A percentile compares a stretch with the other conserved stretches of the same genome.
Conservation (phyloP, 306 rosid genomes). For the Inga leiocalycina region DNA sequence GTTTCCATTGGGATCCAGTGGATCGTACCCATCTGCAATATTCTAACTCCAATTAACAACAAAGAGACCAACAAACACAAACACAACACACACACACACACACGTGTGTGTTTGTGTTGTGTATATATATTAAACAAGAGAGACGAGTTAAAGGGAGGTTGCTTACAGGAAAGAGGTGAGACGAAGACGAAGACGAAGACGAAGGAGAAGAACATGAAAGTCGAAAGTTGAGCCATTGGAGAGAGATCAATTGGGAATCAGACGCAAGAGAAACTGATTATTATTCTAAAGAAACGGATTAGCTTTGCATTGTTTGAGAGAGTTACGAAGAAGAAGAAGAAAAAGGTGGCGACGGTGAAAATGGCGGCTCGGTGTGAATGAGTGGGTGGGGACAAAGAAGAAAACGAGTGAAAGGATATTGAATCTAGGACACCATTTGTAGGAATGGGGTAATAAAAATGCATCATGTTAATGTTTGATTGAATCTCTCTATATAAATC, state of each 20-base stretch:
- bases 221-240: slow-evolving; percentile 24
- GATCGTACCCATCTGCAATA: slow-evolving; percentile 72
- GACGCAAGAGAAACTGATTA: background rate
- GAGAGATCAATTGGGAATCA: background rate
- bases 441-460: background rate
- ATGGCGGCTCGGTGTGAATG: slow-evolving; percentile 5
- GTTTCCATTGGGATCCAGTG: slow-evolving; percentile 70
- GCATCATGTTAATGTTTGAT: background rate
- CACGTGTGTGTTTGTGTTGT: background rate
- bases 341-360: background rate
- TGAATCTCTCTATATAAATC: background rate
- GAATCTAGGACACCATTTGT: slow-evolving; percentile 12
- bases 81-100: background rate
- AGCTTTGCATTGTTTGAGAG: background rate
- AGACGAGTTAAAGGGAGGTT: background rate
- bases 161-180: slow-evolving; percentile 57
- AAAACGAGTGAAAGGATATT: background rate
- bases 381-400: background rate
- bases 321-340: background rate
- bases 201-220: slow-evolving; percentile 44
- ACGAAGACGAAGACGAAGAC: slow-evolving; percentile 32
- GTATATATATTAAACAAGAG: too few relatives aligned
- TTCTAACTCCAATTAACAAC: slow-evolving; percentile 7
- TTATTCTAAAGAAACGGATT: background rate
- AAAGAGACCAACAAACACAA: background rate